Evolutionary conservation across 1,284 basidiomycete genomes (phyloP).

Genomic region (Filobasidium uniguttulatum): DNA sequence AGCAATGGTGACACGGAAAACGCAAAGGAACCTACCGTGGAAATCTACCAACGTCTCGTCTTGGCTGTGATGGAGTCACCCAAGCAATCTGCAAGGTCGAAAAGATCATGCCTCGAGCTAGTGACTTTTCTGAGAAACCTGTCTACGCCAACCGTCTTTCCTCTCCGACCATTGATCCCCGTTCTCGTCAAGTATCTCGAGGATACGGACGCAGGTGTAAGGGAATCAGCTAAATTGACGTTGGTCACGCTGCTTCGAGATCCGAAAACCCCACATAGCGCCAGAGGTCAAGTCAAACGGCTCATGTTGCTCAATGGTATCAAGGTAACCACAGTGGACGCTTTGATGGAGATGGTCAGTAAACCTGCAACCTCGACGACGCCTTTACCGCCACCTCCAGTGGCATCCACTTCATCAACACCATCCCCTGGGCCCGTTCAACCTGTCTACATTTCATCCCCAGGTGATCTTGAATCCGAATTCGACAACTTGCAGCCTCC

Average conservation of each 20-base stretch:
- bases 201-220: conserved; percentile 78
- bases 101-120: conserved; percentile 26
- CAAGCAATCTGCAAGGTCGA: conserved; percentile 50
- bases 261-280: conserved; percentile 63
- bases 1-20: too few relatives aligned
- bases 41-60: conserved; percentile 60
- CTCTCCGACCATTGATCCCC: conserved; percentile 65
- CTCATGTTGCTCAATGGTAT: conserved; percentile 55
- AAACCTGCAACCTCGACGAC: too few relatives aligned
- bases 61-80: conserved; percentile 67
- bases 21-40: conserved; percentile 57
- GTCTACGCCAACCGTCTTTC: too few relatives aligned
- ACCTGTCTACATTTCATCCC: too few relatives aligned
- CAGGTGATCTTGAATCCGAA: neutral
- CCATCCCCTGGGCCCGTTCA: too few relatives aligned
- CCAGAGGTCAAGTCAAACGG: conserved; percentile 83
- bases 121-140: too few relatives aligned
- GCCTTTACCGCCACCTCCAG: too few relatives aligned
- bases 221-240: too few relatives aligned
- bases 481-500: conserved; percentile 15
- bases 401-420: too few relatives aligned
- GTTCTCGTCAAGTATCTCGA: conserved; percentile 71
- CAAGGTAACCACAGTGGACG: conserved; percentile 59
- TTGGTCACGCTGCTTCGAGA: conserved; percentile 80
- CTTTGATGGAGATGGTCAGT: conserved; percentile 33